Evolutionary conservation across 2,329 filamentous ascomycete species (phyloP).

Genomic region (Blumeria hordei): DNA sequence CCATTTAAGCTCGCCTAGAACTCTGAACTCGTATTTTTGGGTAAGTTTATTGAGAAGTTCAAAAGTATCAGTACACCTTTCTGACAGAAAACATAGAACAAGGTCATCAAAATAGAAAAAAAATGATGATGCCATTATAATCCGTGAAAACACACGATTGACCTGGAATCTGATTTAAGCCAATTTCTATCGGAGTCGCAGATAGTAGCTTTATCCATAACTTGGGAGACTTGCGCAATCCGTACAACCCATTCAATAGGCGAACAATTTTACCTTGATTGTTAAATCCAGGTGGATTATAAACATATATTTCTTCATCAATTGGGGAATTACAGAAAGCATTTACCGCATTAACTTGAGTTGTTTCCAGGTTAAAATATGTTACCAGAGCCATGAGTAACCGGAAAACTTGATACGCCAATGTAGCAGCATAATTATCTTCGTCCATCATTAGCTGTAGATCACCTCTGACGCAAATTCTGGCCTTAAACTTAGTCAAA

Average conservation of each 20-base stretch:
- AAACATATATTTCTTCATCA: neutral
- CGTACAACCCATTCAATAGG: neutral
- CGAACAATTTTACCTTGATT: neutral
- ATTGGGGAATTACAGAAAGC: neutral
- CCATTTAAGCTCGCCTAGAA: neutral
- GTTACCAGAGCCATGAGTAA: neutral
- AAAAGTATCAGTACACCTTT: neutral
- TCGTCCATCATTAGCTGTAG: neutral
- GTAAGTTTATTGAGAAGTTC: neutral
- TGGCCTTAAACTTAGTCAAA: neutral
- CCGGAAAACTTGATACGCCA: neutral
- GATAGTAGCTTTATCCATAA: neutral
- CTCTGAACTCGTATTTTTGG: neutral
- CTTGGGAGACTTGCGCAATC: neutral
- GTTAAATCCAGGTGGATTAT: neutral
- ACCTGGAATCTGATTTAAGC: neutral
- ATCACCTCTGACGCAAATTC: neutral
- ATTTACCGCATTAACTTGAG: neutral
- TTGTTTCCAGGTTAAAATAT: neutral
- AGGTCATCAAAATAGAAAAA: neutral
- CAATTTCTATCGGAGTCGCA: neutral
- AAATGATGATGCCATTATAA: neutral
- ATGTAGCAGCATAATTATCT: neutral
- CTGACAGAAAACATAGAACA: neutral
- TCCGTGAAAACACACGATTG: neutral